These are phyloP conservation scores for Aspergillus nidulans DNA, from an alignment of 495 filamentous ascomycete genomes.

Conservation along the genomic window DNA sequence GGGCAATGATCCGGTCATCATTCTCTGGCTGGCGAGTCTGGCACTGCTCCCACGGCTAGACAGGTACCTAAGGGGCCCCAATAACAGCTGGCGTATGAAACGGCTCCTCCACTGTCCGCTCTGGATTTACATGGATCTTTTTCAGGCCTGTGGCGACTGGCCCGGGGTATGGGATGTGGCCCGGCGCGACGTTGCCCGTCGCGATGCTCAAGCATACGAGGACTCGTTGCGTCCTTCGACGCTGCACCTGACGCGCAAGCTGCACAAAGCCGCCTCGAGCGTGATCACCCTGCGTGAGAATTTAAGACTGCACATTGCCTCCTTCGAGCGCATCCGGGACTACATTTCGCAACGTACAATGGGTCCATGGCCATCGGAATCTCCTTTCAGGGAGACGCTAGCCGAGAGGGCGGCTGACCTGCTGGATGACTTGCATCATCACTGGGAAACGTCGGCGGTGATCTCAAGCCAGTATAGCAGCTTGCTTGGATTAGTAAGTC, in stretches of 20 bases:
- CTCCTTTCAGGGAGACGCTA: background rate
- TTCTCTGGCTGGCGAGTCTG: background rate
- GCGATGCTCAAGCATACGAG: background rate
- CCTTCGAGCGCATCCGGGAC: background rate
- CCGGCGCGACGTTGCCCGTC: background rate
- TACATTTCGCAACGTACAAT: background rate
- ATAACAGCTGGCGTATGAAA: background rate
- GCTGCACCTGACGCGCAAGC: background rate
- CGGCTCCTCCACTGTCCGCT: background rate
- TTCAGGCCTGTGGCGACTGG: background rate
- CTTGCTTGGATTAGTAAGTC: background rate
- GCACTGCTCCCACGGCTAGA: background rate
- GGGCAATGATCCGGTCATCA: background rate
- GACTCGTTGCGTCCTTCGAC: background rate
- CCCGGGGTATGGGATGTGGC: background rate
- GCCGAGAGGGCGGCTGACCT: background rate
- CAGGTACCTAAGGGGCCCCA: background rate
- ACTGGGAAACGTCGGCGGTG: background rate
- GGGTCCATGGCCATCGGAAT: background rate
- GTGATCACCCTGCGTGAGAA: background rate
- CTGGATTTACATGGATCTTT: background rate
- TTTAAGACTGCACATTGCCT: background rate
- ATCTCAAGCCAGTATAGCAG: background rate
- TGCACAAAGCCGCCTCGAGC: background rate
- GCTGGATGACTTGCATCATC: background rate